Conservation (phyloP, 164 flowering plant genomes). For the Paratinospora sagittata region DNA sequence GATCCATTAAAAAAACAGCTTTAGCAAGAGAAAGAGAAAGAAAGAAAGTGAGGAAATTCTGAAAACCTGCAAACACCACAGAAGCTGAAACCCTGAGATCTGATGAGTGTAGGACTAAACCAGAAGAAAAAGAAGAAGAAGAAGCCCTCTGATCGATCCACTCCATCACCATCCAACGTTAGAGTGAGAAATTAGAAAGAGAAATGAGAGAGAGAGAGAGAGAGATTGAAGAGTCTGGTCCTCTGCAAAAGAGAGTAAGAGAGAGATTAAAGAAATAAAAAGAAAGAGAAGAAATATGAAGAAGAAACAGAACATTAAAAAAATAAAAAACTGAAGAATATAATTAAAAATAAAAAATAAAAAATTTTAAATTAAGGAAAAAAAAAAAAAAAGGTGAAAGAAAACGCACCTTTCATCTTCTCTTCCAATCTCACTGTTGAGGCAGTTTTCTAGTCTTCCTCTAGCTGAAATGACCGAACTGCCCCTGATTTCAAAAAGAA, state of each 20-base stretch:
- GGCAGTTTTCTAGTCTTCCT: slow-evolving; percentile 22
- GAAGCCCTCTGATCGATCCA: no score
- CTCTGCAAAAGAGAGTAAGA: slow-evolving; percentile 9
- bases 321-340: no score
- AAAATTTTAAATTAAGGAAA: no score
- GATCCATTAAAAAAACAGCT: background rate
- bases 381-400: no score
- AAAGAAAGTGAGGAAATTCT: slow-evolving; percentile 1
- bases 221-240: slow-evolving; percentile 11
- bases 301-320: no score
- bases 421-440: no score
- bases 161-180: no score
- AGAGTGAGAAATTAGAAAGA: slow-evolving; percentile 6
- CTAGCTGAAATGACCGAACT: background rate
- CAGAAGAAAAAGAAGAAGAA: no score
- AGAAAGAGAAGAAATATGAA: slow-evolving; percentile 18
- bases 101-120: no score
- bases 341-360: no score
- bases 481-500: background rate
- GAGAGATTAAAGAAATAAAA: slow-evolving; percentile 6
- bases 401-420: no score
- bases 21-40: background rate
- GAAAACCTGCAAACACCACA: slow-evolving; percentile 16
- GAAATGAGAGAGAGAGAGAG: slow-evolving; percentile 4
- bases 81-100: no score